phyloP scores from a whole-genome alignment of 345 rosid genomes.

The Firmiana major region DNA sequence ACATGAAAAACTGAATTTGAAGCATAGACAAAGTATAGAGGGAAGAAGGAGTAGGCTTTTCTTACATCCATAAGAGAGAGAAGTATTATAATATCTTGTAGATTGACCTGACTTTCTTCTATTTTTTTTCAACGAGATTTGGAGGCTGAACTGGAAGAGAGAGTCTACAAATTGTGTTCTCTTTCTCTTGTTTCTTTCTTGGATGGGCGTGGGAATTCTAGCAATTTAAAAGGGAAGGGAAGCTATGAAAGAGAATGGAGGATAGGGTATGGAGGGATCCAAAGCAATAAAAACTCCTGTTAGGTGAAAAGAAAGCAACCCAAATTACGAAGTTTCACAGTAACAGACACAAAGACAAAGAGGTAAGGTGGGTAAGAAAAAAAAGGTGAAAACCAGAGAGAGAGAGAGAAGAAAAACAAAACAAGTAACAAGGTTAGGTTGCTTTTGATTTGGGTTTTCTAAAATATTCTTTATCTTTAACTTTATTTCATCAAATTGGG shows the following conservation, averaged over 20 bases:
- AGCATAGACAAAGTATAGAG: not conserved
- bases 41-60: not conserved
- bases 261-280: conserved; percentile 10
- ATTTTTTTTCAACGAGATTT: not conserved
- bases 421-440: conserved; percentile 12
- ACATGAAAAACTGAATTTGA: not conserved
- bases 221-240: conserved; percentile 13
- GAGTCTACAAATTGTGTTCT: not conserved
- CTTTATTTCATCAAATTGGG: not conserved
- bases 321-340: conserved; percentile 37
- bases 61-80: conserved; percentile 7
- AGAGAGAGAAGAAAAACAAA: too few relatives aligned
- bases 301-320: too few relatives aligned
- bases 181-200: not conserved
- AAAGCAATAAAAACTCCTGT: conserved; percentile 4
- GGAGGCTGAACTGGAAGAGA: not conserved
- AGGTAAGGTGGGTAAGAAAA: conserved; percentile 23
- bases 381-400: not conserved
- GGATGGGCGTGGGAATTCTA: not conserved
- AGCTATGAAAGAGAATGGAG: conserved; percentile 1
- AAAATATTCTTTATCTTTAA: conserved; percentile 18
- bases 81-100: not conserved
- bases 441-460: conserved; percentile 26
- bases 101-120: conserved; percentile 3
- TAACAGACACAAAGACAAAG: conserved; percentile 36